These are phyloP conservation scores for Microglena sp. DNA, from an alignment of 139 green algal species.

Conservation along the genomic window DNA sequence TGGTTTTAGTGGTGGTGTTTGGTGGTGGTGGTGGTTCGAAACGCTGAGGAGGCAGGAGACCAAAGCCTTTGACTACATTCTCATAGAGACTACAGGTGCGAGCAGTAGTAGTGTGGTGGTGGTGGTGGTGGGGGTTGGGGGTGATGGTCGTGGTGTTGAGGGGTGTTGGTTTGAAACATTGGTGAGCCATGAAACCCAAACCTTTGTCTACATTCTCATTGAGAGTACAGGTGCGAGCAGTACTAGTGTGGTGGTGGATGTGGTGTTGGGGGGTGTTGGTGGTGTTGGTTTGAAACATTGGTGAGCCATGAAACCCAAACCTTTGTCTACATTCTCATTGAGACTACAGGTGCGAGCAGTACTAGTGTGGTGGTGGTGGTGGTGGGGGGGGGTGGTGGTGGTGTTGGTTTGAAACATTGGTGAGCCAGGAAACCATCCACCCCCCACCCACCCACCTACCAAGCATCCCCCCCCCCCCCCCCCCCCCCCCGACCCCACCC, in stretches of 20 bases:
- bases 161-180: neutral
- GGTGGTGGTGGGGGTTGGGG: neutral
- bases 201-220: conserved; percentile 83
- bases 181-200: too few relatives aligned
- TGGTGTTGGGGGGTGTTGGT: neutral
- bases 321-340: conserved; percentile 84
- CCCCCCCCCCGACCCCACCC: neutral
- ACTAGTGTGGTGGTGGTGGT: too few relatives aligned
- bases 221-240: conserved; percentile 67
- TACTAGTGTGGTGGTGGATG: neutral
- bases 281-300: neutral
- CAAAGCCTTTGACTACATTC: conserved; percentile 72
- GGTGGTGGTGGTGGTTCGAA: neutral
- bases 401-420: neutral
- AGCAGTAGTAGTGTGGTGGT: neutral
- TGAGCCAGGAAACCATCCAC: too few relatives aligned
- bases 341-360: conserved; percentile 82
- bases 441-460: too few relatives aligned
- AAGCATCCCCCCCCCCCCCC: neutral
- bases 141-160: neutral
- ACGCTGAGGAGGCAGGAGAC: too few relatives aligned
- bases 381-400: too few relatives aligned
- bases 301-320: neutral
- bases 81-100: conserved; percentile 81
- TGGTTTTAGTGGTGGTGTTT: neutral